Evolutionary conservation across 1,284 basidiomycete genomes (phyloP).

Genomic region (Rhodotorula sp.): DNA sequence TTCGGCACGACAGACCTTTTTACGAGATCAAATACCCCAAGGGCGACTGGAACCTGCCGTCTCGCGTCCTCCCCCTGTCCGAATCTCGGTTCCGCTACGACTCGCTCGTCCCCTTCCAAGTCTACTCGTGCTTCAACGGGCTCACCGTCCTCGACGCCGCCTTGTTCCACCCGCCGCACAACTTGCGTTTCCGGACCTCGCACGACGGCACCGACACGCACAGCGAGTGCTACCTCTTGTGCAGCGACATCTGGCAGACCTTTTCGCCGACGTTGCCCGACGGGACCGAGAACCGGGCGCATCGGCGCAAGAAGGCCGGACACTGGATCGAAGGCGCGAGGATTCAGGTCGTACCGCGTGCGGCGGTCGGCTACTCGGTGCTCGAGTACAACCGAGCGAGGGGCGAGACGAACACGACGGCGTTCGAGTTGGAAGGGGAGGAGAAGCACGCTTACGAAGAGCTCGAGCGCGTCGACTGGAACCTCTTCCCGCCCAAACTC

Average conservation of each 20-base stretch:
- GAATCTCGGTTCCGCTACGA: conserved; percentile 46
- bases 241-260: conserved; percentile 28
- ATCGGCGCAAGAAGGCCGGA: background rate
- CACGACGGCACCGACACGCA: conserved; percentile 15
- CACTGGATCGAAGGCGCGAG: conserved; percentile 12
- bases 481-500: conserved; percentile 25
- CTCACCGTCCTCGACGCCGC: conserved; percentile 49
- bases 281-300: background rate
- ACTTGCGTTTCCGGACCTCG: conserved; percentile 28
- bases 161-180: conserved; percentile 46
- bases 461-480: conserved; percentile 29
- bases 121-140: conserved; percentile 50
- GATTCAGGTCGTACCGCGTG: conserved; percentile 30
- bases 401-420: conserved; percentile 27
- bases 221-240: conserved; percentile 37
- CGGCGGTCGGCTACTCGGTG: conserved; percentile 19
- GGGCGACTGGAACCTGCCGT: conserved; percentile 32
- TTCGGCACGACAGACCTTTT: conserved; percentile 27
- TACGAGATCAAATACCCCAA: conserved; percentile 27
- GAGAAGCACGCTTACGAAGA: background rate
- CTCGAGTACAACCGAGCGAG: conserved; percentile 23
- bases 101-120: conserved; percentile 50
- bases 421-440: conserved; percentile 18
- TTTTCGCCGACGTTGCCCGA: conserved; percentile 1
- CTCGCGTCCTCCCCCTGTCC: conserved; percentile 47